phyloP scores from a whole-genome alignment of 768 basidiomycete genomes.

The Mycena olivaceomarginata region DNA sequence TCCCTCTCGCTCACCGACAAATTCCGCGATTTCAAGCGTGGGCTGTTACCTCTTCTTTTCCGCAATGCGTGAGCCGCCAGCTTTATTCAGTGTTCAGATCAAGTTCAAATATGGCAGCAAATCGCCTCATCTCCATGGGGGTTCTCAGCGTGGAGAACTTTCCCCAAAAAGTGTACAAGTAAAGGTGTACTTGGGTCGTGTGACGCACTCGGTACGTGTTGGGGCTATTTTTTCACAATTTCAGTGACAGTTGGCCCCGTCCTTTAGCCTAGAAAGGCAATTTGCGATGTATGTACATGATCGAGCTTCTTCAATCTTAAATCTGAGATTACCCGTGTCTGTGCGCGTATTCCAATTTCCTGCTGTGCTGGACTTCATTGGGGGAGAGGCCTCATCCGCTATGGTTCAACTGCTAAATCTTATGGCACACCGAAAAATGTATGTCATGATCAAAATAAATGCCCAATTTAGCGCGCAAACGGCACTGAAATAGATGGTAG shows the following conservation, averaged over 20 bases:
- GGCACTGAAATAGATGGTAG: constrained; percentile 6
- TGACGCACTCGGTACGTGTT: background rate
- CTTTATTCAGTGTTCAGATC: background rate
- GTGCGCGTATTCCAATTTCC: too few relatives aligned
- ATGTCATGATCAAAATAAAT: too few relatives aligned
- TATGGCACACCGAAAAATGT: too few relatives aligned
- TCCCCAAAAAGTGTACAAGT: background rate
- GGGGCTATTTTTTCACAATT: background rate
- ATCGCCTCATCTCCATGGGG: constrained; percentile 9
- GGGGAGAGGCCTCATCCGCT: too few relatives aligned
- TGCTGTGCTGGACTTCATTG: too few relatives aligned
- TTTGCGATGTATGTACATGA: background rate
- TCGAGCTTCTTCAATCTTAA: constrained; percentile 14
- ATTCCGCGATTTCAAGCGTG: background rate
- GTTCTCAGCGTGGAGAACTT: background rate
- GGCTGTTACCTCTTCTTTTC: background rate
- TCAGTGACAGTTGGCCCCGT: background rate
- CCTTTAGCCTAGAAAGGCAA: background rate
- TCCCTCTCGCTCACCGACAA: background rate
- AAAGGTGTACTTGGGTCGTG: constrained; percentile 42
- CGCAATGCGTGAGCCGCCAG: background rate
- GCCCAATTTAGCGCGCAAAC: background rate
- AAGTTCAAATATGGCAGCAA: background rate
- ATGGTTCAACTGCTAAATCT: too few relatives aligned
- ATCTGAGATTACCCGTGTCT: background rate